Percentiles rank a stretch among this genome's conserved stretches.
These are phyloP conservation scores for Cucurbita moschata DNA, from an alignment of 306 rosid genomes.

Conservation along the genomic window DNA sequence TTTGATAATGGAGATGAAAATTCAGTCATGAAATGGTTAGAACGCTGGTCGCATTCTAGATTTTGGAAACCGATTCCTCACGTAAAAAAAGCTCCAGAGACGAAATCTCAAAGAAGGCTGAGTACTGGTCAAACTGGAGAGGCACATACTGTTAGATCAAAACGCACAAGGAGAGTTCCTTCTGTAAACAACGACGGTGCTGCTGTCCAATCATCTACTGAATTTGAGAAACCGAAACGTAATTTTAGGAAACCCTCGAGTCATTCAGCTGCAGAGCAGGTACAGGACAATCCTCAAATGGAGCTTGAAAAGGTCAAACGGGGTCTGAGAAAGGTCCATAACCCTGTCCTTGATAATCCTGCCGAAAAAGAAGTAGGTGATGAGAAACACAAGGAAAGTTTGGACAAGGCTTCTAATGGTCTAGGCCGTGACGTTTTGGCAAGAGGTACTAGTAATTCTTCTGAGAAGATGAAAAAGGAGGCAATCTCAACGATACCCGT, in stretches of 20 bases:
- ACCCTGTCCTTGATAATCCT: slow-evolving; percentile 56
- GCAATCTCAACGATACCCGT: slow-evolving; percentile 10
- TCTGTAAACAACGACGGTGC: slow-evolving; percentile 34
- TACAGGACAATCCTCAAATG: slow-evolving; percentile 69
- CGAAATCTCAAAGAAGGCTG: slow-evolving; percentile 50
- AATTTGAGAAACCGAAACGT: slow-evolving; percentile 78
- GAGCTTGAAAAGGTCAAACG: slow-evolving; percentile 96
- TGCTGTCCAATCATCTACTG: slow-evolving; percentile 42
- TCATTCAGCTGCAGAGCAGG: slow-evolving; percentile 44
- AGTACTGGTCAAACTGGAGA: slow-evolving; percentile 36
- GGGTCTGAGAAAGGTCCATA: slow-evolving; percentile 82
- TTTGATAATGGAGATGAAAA: slow-evolving; percentile 64
- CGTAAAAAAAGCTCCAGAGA: slow-evolving; percentile 53
- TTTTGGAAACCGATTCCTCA: slow-evolving; percentile 81
- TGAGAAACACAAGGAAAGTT: slow-evolving; percentile 32
- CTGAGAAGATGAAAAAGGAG: slow-evolving; percentile 46
- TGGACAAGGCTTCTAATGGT: slow-evolving; percentile 37
- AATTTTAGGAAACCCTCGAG: slow-evolving; percentile 40
- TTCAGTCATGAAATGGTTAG: slow-evolving; percentile 71
- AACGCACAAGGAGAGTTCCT: slow-evolving; percentile 55
- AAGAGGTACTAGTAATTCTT: slow-evolving; percentile 14
- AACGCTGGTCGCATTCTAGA: slow-evolving; percentile 64
- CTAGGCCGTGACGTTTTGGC: slow-evolving; percentile 26
- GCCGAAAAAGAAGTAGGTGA: slow-evolving; percentile 39
- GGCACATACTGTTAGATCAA: slow-evolving; percentile 53